Evolutionary conservation across 2,329 filamentous ascomycete genomes (phyloP).

Genomic region (Blastomyces parvus): DNA sequence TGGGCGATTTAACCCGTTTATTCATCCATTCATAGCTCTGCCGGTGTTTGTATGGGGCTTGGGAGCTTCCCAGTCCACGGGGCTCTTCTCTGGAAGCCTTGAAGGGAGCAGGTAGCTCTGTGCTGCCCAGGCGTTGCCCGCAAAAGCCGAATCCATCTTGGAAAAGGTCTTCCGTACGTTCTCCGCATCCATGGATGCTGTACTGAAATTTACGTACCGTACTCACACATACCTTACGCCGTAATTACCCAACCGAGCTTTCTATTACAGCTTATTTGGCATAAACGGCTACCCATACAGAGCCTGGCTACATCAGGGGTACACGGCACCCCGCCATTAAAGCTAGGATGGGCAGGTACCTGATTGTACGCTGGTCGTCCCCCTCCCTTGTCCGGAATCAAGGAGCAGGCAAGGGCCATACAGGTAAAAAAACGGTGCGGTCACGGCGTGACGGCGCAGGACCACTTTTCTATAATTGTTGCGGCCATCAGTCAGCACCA

Average conservation of each 20-base stretch:
- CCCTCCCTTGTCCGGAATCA: background rate
- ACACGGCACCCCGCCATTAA: background rate
- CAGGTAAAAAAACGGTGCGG: background rate
- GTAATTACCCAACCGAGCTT: background rate
- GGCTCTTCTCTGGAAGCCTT: background rate
- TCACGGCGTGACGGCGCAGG: background rate
- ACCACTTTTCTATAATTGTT: background rate
- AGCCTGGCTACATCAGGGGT: background rate
- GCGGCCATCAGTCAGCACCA: background rate
- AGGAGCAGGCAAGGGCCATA: background rate
- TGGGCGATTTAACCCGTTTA: background rate
- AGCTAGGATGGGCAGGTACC: background rate
- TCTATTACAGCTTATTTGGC: background rate
- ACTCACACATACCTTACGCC: background rate
- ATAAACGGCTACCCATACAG: background rate
- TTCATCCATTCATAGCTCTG: background rate
- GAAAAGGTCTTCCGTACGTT: background rate
- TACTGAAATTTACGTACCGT: background rate
- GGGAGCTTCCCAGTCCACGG: no score
- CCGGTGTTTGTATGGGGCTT: no score
- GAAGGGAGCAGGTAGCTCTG: background rate
- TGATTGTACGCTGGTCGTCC: background rate
- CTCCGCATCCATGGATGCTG: background rate
- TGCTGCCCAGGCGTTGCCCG: no score
- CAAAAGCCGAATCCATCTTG: background rate